These are phyloP conservation scores for Lipomyces kockii DNA, from an alignment of 805 yeast genomes.

Conservation along the genomic window DNA sequence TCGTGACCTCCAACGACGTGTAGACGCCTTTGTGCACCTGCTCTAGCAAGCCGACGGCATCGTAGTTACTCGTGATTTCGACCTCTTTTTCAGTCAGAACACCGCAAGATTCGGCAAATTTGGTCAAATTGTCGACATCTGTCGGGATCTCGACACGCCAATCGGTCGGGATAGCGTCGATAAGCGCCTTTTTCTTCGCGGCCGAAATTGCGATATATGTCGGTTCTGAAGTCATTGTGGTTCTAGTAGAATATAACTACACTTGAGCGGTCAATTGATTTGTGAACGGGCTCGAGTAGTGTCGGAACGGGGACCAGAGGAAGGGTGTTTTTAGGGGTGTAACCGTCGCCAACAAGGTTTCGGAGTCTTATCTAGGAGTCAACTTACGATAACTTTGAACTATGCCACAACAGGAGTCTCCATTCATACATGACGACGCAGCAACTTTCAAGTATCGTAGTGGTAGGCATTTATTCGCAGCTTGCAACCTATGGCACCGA, in stretches of 20 bases:
- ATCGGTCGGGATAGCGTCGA: slow-evolving; percentile 51
- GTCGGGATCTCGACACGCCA: slow-evolving; percentile 50
- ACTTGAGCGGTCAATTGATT: neutral
- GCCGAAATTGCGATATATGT: slow-evolving; percentile 50
- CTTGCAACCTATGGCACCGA: no score
- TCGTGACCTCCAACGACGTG: slow-evolving; percentile 51
- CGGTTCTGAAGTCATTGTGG: slow-evolving; percentile 28
- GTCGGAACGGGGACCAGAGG: no score
- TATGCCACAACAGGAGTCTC: no score
- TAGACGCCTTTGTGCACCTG: slow-evolving; percentile 50
- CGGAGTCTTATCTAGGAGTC: no score
- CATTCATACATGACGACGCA: no score
- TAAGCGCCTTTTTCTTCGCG: slow-evolving; percentile 50
- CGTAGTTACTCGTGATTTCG: slow-evolving; percentile 51
- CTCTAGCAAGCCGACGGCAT: slow-evolving; percentile 47
- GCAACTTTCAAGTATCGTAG: no score
- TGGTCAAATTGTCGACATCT: slow-evolving; percentile 48
- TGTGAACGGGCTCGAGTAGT: neutral
- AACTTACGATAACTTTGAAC: no score
- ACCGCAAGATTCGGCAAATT: slow-evolving; percentile 49
- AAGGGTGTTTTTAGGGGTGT: no score
- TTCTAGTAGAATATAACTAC: neutral
- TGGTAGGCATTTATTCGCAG: no score
- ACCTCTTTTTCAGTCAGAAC: slow-evolving; percentile 48
- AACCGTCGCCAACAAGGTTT: no score